Evolutionary conservation across 352 stramenopile species (phyloP), one percentile per base, ranked within the genome.

Genomic region (Phytophthora idaei): DNA sequence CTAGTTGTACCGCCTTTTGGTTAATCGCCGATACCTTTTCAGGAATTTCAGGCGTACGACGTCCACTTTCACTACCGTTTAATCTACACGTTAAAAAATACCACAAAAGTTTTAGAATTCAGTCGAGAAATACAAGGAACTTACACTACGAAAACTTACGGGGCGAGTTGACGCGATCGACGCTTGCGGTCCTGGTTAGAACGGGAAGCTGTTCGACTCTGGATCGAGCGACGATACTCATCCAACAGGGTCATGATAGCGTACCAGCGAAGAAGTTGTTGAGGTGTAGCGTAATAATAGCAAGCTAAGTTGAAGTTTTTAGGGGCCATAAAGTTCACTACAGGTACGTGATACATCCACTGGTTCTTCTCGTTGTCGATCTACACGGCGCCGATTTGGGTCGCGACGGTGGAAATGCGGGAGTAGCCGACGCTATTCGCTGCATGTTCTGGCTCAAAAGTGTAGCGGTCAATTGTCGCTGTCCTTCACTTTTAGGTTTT

Each of bases 221-320:
- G 80, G 28, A 88, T 67, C 0, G 77, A 75, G 47, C 77, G 79
- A 1, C 77, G 83, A 52, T 88, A 90, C 21, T 89, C 77, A 41
- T 89, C 81, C 21, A 92, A 63, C 58, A 92, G 76, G 41, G 81
- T 92, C 83, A 91, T 91, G 25, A 2, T 62, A 28, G 5, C 5
- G 2, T 6, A 36, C 2, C 3, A 15, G 12, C 8, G n/a, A n/a
- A 45, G 32, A 52, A 21, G 44, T 42, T 25, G 64, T 61, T 66
- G 42, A 21, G 21, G 21, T 21, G 21, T 12, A 54, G 6, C 21
- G 31, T 70, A 70, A 73, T 50, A 53, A 66, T 73, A 73, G 66
- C 41, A 41, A 29, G 1, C 2, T 14, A 57, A 9, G 34, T 34
- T 49, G n/a, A 57, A 61, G 25, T 37, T 21, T 21, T 21, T 21